A percentile compares a stretch with the other conserved stretches of the same genome.
Conservation (phyloP, 257 asterid species). For the Parsonsia alboflavescens region DNA sequence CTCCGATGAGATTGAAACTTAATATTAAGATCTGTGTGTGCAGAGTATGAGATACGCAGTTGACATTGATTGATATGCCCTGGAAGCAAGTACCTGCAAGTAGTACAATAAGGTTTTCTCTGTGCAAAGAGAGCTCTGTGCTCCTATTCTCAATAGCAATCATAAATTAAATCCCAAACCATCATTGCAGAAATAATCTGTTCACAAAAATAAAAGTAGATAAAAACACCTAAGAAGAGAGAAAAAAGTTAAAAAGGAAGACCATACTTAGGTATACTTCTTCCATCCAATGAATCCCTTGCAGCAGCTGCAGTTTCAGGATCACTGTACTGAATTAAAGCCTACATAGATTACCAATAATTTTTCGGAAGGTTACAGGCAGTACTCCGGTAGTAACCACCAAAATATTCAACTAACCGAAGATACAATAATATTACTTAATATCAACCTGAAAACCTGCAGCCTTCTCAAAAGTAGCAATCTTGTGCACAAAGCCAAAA, state of each 20-base stretch:
- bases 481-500: conserved; percentile 81
- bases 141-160: too few relatives aligned
- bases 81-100: conserved; percentile 75
- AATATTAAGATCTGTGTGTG: conserved; percentile 77
- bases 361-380: conserved; percentile 15
- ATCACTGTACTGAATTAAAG: conserved; percentile 72
- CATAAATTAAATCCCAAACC: not conserved
- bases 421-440: not conserved
- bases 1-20: conserved; percentile 90
- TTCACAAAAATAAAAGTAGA: conserved; percentile 12
- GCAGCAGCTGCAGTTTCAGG: conserved; percentile 69
- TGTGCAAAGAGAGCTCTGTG: too few relatives aligned
- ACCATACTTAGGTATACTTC: conserved; percentile 80
- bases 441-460: conserved; percentile 80
- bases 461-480: conserved; percentile 86
- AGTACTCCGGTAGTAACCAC: conserved; percentile 7
- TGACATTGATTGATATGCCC: conserved; percentile 55
- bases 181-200: conserved; percentile 8
- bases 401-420: not conserved
- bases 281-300: conserved; percentile 74
- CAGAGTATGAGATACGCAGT: conserved; percentile 83
- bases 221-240: conserved; percentile 3
- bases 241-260: conserved; percentile 11
- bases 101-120: conserved; percentile 5
- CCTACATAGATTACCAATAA: conserved; percentile 38